phyloP scores from a whole-genome alignment of 1,284 basidiomycete genomes.

The Marasmius oreades region DNA sequence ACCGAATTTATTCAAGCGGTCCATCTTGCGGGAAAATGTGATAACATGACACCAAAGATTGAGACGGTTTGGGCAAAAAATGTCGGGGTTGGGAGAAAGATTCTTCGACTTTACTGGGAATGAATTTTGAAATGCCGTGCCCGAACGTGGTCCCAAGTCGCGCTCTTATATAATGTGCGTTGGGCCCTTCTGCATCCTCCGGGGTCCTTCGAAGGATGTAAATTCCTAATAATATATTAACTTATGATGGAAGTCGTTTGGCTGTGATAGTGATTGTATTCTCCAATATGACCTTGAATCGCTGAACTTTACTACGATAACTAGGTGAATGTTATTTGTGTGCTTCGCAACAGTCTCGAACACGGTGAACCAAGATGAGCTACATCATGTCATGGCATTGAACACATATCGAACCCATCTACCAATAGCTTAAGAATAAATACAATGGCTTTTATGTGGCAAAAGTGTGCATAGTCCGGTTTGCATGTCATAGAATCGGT shows the following conservation, averaged over 20 bases:
- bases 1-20: conserved; percentile 67
- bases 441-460: neutral
- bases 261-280: too few relatives aligned
- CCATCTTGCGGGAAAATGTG: conserved; percentile 20
- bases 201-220: too few relatives aligned
- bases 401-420: neutral
- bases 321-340: too few relatives aligned
- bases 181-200: too few relatives aligned
- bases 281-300: too few relatives aligned
- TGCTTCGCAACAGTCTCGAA: too few relatives aligned
- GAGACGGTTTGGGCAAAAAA: conserved; percentile 54
- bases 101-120: conserved; percentile 59
- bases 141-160: neutral
- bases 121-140: neutral
- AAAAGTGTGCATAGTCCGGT: neutral
- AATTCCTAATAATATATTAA: too few relatives aligned
- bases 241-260: too few relatives aligned
- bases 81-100: conserved; percentile 62
- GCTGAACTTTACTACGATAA: too few relatives aligned
- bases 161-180: too few relatives aligned
- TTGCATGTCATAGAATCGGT: neutral
- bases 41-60: conserved; percentile 23
- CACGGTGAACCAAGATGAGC: too few relatives aligned
- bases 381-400: too few relatives aligned
- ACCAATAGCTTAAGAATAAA: neutral